These are phyloP conservation scores for Cystobasidium slooffiae DNA, from an alignment of 1,284 basidiomycete species.

Conservation along the genomic window DNA sequence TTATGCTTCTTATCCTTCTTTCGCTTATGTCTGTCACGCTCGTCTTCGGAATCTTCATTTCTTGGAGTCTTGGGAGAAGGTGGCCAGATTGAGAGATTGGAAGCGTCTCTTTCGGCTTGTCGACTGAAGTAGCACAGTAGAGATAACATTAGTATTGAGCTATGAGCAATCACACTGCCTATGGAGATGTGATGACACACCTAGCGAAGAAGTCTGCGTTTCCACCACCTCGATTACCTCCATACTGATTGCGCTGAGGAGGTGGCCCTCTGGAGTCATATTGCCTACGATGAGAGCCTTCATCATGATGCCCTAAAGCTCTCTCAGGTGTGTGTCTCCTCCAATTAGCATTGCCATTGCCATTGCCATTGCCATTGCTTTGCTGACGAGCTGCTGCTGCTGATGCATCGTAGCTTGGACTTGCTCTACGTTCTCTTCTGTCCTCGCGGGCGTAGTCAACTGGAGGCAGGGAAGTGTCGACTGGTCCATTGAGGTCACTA, in stretches of 20 bases:
- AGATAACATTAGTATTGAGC: background rate
- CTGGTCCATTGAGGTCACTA: slow-evolving; percentile 24
- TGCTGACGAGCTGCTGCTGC: slow-evolving; percentile 15
- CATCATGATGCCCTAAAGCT: slow-evolving; percentile 24
- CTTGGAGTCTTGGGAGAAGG: slow-evolving; percentile 72
- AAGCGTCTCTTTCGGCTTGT: slow-evolving; percentile 70
- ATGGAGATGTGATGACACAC: slow-evolving; percentile 36
- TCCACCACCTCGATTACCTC: slow-evolving; percentile 26
- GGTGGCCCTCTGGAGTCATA: slow-evolving; percentile 9
- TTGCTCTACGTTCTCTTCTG: slow-evolving; percentile 38
- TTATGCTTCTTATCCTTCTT: slow-evolving; percentile 44
- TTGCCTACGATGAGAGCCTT: slow-evolving; percentile 20
- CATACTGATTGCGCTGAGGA: slow-evolving; percentile 20
- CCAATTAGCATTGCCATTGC: slow-evolving; percentile 4
- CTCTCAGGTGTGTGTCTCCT: slow-evolving; percentile 40
- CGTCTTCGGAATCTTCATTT: slow-evolving; percentile 27
- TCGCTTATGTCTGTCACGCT: slow-evolving; percentile 29
- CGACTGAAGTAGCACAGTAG: slow-evolving; percentile 63
- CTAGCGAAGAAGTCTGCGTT: slow-evolving; percentile 50
- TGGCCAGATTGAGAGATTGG: slow-evolving; percentile 77
- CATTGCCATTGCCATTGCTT: slow-evolving; percentile 14
- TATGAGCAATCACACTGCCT: too few species aligned
- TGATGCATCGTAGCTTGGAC: slow-evolving; percentile 45
- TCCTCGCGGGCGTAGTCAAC: slow-evolving; percentile 31
- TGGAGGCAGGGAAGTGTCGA: background rate